Base-by-base conservation (phyloP, 202 grass and related monocot species). In the Zoysia matrella region DNA sequence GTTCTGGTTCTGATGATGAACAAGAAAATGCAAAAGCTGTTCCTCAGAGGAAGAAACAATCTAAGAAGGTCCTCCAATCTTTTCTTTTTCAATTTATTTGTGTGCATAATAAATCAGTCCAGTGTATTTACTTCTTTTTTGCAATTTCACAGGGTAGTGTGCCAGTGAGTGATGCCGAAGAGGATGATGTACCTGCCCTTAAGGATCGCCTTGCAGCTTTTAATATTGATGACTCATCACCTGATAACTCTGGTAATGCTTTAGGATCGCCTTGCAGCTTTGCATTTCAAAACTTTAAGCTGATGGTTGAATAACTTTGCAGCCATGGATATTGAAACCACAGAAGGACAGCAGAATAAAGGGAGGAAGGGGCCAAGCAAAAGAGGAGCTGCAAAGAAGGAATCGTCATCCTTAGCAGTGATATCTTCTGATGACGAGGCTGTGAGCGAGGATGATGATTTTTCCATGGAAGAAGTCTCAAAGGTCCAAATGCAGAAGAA, bases 201-300 rank as follows among this genome's bases (percentile, higher is more conserved):
- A 91, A 90, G 76, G 85, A 87, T 1, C 84, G 90, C 22, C 62
- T 98, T 52, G 95, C 90, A 13, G 71, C 56, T 64, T 87, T 91
- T 72, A 90, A 52, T 63, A 43, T 95, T 50, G 55, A 83, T 62
- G 79, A 91, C 22, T 85, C 85, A 47, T 93, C 89, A 47, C 85
- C 92, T 0, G 89, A 93, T 65, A 40, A 85, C 61, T 65, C 46
- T 91, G 92, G 92, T 94, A 84, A 80, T 36, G 44, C 18, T 5
- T 4, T 43, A 78, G 16, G 30, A 10, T 15, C 30, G 30, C 30
- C 30, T 36, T 6, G 16, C 39, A 7, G 60, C 11, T 52, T 2
- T 41, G 3, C 41, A 4, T 74, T 83, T 67, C 6, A 47, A 52
- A 73, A 43, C 3, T 39, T 45, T 81, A 30, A 72, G 44, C 75